Percentiles rank a stretch among this genome's conserved stretches.
These are phyloP conservation scores for Adansonia madagascariensis DNA, from an alignment of 441 rosid species.

Conservation along the genomic window DNA sequence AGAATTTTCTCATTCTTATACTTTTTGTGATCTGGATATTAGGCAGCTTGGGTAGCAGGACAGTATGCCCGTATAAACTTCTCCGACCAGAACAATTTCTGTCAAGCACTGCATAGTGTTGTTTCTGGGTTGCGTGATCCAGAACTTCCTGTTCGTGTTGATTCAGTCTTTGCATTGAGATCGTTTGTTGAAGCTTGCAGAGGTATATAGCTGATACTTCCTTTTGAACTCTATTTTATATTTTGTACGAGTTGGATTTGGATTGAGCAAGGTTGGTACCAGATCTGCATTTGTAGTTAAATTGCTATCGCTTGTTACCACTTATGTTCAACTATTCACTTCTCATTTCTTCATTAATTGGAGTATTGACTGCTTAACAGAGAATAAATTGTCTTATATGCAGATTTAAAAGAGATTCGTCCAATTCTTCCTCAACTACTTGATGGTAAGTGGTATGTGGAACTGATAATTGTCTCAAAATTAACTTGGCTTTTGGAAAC, in stretches of 20 bases:
- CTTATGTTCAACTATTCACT: too few species aligned
- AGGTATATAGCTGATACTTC: constrained; percentile 43
- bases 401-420: constrained; percentile 95
- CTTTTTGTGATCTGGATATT: constrained; percentile 33
- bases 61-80: constrained; percentile 91
- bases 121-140: constrained; percentile 93
- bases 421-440: constrained; percentile 96
- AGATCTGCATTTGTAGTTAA: neutral
- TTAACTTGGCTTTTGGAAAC: constrained; percentile 1
- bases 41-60: constrained; percentile 99
- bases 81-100: constrained; percentile 80
- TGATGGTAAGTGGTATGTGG: constrained; percentile 60
- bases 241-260: neutral
- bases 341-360: too few species aligned
- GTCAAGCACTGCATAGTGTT: constrained; percentile 82
- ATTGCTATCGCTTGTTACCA: too few species aligned
- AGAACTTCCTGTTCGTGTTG: constrained; percentile 98
- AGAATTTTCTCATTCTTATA: neutral
- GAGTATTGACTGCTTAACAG: neutral
- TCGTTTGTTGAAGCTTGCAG: constrained; percentile 94
- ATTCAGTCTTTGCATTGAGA: constrained; percentile 94
- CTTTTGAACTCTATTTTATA: neutral
- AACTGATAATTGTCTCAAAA: constrained; percentile 10
- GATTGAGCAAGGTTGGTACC: neutral
- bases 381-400: constrained; percentile 29